Evolutionary conservation across 2,329 filamentous ascomycete genomes (phyloP).

Genomic region (Coniochaeta hoffmannii): DNA sequence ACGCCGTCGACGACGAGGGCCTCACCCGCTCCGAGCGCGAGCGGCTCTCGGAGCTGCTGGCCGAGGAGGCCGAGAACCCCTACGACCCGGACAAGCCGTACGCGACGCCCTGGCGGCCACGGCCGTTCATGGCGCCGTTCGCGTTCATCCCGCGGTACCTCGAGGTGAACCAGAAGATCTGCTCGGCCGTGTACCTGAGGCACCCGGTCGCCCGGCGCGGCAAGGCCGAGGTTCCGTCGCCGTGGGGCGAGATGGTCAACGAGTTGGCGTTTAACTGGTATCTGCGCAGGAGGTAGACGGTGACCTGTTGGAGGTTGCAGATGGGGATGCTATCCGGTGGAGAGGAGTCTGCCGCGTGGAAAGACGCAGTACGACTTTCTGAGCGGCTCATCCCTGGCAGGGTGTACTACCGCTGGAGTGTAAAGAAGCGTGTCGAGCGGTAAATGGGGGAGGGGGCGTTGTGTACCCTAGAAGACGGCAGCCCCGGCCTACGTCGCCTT

Average conservation of each 20-base stretch:
- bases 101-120: constrained; percentile 80
- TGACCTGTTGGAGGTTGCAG: neutral
- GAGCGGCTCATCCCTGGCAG: neutral
- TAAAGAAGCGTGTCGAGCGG: neutral
- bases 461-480: neutral
- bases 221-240: constrained; percentile 74
- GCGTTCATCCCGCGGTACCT: constrained; percentile 92
- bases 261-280: constrained; percentile 95
- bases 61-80: constrained; percentile 65
- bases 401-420: neutral
- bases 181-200: constrained; percentile 86
- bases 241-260: constrained; percentile 62
- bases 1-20: constrained; percentile 20
- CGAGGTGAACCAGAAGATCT: constrained; percentile 96
- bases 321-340: neutral
- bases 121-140: constrained; percentile 83
- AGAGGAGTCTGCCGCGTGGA: neutral
- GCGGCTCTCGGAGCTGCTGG: constrained; percentile 49
- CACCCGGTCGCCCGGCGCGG: constrained; percentile 87
- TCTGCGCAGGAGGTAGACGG: constrained; percentile 61
- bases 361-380: neutral
- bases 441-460: neutral
- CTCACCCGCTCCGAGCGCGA: constrained; percentile 45
- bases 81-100: constrained; percentile 75
- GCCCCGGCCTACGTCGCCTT: neutral